Evolutionary conservation across 2,329 filamentous ascomycete genomes (phyloP).

Genomic region (Cytospora schulzeri): DNA sequence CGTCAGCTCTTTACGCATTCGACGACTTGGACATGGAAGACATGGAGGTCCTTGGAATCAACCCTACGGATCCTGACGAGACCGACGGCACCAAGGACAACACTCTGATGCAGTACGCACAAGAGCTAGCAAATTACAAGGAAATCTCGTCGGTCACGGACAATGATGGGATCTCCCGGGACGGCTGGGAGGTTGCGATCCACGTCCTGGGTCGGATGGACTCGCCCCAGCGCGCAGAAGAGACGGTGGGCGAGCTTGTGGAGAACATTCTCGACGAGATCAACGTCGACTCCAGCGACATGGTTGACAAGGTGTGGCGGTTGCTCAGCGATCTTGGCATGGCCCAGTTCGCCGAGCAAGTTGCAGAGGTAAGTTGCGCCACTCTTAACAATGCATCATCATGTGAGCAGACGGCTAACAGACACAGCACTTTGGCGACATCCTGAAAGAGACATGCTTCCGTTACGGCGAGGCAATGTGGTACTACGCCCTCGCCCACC

Average conservation of each 20-base stretch:
- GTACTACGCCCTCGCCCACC: constrained; percentile 87
- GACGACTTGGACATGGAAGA: constrained; percentile 80
- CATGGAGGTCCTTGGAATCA: constrained; percentile 77
- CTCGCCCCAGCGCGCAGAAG: constrained; percentile 68
- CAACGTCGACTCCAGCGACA: constrained; percentile 66
- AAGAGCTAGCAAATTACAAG: constrained; percentile 61
- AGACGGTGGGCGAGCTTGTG: constrained; percentile 74
- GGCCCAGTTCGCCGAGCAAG: constrained; percentile 74
- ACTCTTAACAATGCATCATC: constrained; percentile 31
- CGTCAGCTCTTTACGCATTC: constrained; percentile 56
- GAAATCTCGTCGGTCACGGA: constrained; percentile 44
- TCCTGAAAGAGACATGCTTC: constrained; percentile 70
- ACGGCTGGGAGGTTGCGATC: constrained; percentile 90
- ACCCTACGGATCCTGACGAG: constrained; percentile 58
- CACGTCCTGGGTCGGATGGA: constrained; percentile 82
- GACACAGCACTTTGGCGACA: constrained; percentile 76
- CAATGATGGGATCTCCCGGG: constrained; percentile 45
- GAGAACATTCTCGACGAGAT: constrained; percentile 62
- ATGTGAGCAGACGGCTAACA: constrained; percentile 32
- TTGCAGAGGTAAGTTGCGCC: constrained; percentile 70
- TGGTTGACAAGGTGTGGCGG: constrained; percentile 80
- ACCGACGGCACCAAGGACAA: constrained; percentile 74
- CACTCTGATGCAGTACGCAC: constrained; percentile 75
- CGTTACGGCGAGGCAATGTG: constrained; percentile 85
- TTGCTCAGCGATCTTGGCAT: constrained; percentile 79